Evolutionary conservation across 371 early-diverging fungal genomes (phyloP).

Genomic region (Saksenaea vasiformis): DNA sequence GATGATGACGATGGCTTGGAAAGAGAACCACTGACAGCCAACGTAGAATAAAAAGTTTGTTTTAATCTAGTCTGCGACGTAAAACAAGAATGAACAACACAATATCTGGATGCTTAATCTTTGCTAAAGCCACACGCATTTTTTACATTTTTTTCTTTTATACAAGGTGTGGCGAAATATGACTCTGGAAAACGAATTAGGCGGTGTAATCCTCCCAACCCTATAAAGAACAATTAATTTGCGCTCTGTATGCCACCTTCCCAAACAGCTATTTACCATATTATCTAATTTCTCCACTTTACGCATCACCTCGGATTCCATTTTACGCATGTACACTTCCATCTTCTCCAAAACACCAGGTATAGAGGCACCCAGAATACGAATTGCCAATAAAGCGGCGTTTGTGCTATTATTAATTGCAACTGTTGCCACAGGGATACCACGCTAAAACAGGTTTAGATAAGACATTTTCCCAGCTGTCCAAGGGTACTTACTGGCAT

Average conservation of each 20-base stretch:
- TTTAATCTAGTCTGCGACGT: not conserved
- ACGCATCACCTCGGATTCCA: slow-evolving; percentile 82
- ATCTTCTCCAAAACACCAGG: slow-evolving; percentile 78
- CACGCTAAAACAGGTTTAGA: slow-evolving; percentile 63
- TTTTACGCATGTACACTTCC: slow-evolving; percentile 71
- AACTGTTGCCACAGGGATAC: slow-evolving; percentile 96
- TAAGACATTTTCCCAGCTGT: not conserved
- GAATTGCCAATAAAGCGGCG: slow-evolving; percentile 92
- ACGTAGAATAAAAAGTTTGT: not conserved
- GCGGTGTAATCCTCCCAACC: slow-evolving; percentile 17
- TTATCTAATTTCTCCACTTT: slow-evolving; percentile 80
- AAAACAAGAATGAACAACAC: not conserved
- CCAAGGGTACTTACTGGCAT: slow-evolving; percentile 82
- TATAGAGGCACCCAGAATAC: slow-evolving; percentile 83
- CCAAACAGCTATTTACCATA: slow-evolving; percentile 43
- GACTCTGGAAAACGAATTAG: not conserved
- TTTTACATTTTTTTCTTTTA: too few relatives aligned
- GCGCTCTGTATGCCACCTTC: not conserved
- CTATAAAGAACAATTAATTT: not conserved
- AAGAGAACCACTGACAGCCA: slow-evolving; percentile 1
- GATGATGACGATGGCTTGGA: slow-evolving; percentile 13
- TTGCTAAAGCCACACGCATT: not conserved
- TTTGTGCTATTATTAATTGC: slow-evolving; percentile 97
- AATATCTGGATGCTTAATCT: not conserved
- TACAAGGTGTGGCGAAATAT: not conserved